Evolutionary conservation across 1,284 basidiomycete species (phyloP).

Genomic region (Rhodotorula sp.): DNA sequence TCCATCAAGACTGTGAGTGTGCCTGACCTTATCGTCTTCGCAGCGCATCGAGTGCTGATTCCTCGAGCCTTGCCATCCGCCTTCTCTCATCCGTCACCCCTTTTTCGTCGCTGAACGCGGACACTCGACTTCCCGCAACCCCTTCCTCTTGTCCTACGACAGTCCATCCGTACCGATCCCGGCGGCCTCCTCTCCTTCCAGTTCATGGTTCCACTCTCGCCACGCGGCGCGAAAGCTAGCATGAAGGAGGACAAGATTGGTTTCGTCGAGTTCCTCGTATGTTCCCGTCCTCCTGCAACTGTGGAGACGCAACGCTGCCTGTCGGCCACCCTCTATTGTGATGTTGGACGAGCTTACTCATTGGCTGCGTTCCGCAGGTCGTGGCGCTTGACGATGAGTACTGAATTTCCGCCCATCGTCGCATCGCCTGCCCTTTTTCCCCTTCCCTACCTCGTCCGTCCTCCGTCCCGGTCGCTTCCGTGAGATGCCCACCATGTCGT

Average conservation of each 20-base stretch:
- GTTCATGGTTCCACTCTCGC: slow-evolving; percentile 68
- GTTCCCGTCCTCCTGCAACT: background rate
- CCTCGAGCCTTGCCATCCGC: background rate
- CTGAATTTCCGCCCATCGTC: background rate
- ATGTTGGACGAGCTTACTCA: too few species aligned
- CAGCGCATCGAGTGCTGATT: background rate
- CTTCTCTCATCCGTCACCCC: background rate
- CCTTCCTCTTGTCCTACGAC: background rate
- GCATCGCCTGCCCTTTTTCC: too few species aligned
- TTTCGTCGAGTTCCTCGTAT: slow-evolving; percentile 43
- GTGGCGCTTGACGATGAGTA: slow-evolving; percentile 38
- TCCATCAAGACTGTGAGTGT: slow-evolving; percentile 67
- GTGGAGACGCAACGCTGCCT: background rate
- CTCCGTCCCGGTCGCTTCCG: too few species aligned
- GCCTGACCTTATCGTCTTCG: too few species aligned
- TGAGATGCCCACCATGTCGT: too few species aligned
- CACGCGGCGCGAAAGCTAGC: slow-evolving; percentile 9
- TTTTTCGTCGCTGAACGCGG: too few species aligned
- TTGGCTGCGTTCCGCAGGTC: slow-evolving; percentile 4
- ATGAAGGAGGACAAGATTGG: slow-evolving; percentile 23
- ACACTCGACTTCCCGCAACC: background rate
- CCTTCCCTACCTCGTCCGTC: too few species aligned
- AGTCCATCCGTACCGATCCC: slow-evolving; percentile 73
- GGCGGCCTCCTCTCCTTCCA: slow-evolving; percentile 79
- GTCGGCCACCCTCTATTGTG: accelerated